A percentile compares a stretch with the other conserved stretches of the same genome.
Conservation (phyloP, 164 flowering plant species). For the Nymphaea colorata region DNA sequence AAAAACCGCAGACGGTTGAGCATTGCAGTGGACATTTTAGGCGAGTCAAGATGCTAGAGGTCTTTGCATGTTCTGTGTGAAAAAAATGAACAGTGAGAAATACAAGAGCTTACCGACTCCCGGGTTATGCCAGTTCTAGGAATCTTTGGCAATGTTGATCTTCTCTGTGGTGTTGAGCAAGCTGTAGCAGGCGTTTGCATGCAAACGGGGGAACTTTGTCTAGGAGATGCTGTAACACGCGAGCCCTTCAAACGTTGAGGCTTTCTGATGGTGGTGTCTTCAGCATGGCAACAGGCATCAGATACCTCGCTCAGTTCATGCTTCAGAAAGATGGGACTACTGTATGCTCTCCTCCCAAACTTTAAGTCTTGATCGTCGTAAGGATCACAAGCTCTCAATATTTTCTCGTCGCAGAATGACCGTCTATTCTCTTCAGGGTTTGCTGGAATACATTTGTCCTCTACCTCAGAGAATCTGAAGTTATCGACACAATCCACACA, state of each 20-base stretch:
- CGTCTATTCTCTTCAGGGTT: conserved; percentile 28
- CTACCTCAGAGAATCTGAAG: conserved; percentile 40
- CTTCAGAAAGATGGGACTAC: conserved; percentile 19
- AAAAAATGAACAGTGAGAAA: neutral
- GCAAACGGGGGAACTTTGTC: conserved; percentile 6
- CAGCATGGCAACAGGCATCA: conserved; percentile 24
- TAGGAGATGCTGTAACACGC: conserved; percentile 32
- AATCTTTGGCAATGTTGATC: conserved; percentile 31
- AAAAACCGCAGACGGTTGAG: neutral
- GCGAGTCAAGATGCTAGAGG: neutral
- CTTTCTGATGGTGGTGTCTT: conserved; percentile 26
- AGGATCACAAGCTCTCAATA: conserved; percentile 55
- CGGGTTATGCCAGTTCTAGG: conserved; percentile 23
- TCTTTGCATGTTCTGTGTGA: neutral
- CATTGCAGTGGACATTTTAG: neutral
- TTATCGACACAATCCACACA: conserved; percentile 19
- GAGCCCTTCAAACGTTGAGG: conserved; percentile 20
- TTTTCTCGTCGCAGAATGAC: conserved; percentile 52
- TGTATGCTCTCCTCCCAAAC: conserved; percentile 29
- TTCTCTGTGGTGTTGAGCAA: conserved; percentile 45
- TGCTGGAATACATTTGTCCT: conserved; percentile 13
- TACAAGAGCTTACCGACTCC: conserved; percentile 31
- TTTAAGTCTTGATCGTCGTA: conserved; percentile 42
- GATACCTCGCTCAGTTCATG: conserved; percentile 34
- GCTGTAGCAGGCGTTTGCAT: conserved; percentile 26